Percentiles rank a stretch among this genome's conserved stretches.
These are phyloP conservation scores for Aristolochia californica DNA, from an alignment of 164 flowering plant genomes.

Conservation along the genomic window DNA sequence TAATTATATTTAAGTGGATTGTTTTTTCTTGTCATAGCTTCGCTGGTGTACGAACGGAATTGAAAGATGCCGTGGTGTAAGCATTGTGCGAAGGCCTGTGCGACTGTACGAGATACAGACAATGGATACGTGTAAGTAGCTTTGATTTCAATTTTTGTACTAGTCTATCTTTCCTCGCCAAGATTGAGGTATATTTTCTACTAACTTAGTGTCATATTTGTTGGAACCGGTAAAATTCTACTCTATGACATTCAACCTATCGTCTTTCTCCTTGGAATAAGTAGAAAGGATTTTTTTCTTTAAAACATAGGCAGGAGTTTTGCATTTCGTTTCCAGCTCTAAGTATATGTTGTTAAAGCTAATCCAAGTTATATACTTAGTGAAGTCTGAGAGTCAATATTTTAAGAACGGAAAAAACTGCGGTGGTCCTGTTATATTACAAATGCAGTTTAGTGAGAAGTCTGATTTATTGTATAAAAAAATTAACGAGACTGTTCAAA, in stretches of 20 bases:
- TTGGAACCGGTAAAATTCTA: neutral
- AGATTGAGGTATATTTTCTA: neutral
- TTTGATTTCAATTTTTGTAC: neutral
- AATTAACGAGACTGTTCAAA: neutral
- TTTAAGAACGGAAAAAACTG: no score
- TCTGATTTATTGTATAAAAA: neutral
- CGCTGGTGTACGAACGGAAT: no score
- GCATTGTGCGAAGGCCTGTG: slow-evolving; percentile 5
- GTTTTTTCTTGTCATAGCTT: no score
- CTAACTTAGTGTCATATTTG: neutral
- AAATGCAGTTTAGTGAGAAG: no score
- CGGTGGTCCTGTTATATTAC: no score
- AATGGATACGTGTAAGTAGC: slow-evolving; percentile 6
- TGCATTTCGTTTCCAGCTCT: neutral
- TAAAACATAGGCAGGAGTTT: neutral
- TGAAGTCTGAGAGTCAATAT: no score
- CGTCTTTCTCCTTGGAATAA: neutral
- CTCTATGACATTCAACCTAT: neutral
- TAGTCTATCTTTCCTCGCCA: neutral
- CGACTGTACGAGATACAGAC: slow-evolving; percentile 2
- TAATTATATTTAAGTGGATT: no score
- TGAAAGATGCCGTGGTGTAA: slow-evolving; percentile 7
- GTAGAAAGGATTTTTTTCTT: neutral
- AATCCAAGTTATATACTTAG: no score
- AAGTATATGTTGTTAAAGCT: no score